Conservation (phyloP, 2,329 filamentous ascomycete genomes). For the Xylaria sp. region DNA sequence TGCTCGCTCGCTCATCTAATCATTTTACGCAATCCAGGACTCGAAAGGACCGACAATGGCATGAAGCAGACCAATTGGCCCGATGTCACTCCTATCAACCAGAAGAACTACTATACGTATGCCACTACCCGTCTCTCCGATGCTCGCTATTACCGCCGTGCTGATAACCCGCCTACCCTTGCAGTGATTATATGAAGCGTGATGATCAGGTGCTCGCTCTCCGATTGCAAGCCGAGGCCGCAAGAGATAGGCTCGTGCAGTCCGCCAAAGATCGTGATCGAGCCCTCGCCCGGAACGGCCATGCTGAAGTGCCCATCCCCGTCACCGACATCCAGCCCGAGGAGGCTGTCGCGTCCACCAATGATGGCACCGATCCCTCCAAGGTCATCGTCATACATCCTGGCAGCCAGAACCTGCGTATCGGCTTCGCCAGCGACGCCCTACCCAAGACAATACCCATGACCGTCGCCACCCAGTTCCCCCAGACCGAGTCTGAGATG, state of each 20-base stretch:
- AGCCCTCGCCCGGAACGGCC: conserved; percentile 78
- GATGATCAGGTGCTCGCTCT: conserved; percentile 95
- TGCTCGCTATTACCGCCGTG: conserved; percentile 1
- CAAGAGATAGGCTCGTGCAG: conserved; percentile 83
- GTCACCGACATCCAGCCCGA: conserved; percentile 69
- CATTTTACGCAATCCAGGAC: conserved; percentile 65
- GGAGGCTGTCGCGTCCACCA: conserved; percentile 63
- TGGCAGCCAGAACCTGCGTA: conserved; percentile 93
- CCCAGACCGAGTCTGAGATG: conserved; percentile 84
- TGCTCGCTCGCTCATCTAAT: not conserved
- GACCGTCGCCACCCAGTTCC: conserved; percentile 83
- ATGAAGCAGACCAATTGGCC: conserved; percentile 97
- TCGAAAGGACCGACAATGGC: conserved; percentile 97
- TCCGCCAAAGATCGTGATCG: conserved; percentile 88
- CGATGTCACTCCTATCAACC: conserved; percentile 91
- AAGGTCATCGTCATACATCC: conserved; percentile 96
- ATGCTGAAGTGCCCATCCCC: conserved; percentile 71
- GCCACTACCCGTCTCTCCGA: conserved; percentile 44
- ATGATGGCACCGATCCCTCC: conserved; percentile 76
- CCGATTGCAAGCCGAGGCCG: conserved; percentile 87
- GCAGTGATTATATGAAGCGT: conserved; percentile 94
- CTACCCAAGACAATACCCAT: conserved; percentile 94
- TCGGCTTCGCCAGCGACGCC: conserved; percentile 95
- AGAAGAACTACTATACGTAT: conserved; percentile 99
- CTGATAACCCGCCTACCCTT: conserved; percentile 39